Evolutionary conservation across 805 yeast genomes (phyloP).

Genomic region (Hanseniaspora jakobsenii): DNA sequence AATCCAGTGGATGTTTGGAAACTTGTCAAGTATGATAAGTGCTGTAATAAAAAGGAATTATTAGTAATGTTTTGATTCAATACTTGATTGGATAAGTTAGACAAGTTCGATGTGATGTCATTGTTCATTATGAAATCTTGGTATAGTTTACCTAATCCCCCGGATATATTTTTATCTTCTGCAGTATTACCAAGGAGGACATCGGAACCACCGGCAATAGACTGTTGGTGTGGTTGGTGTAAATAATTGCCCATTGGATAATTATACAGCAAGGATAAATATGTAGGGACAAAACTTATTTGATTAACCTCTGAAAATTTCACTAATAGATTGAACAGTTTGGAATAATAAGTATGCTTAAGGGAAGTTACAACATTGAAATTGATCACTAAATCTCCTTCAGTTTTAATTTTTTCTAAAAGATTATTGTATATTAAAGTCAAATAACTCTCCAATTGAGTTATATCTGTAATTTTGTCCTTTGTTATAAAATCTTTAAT

Average conservation of each 20-base stretch:
- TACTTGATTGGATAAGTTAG: neutral
- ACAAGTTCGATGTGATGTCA: neutral
- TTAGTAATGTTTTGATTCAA: constrained; percentile 9
- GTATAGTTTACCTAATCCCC: constrained; percentile 10
- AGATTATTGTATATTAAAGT: neutral
- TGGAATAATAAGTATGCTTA: neutral
- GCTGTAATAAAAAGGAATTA: constrained; percentile 8
- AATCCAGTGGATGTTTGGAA: constrained; percentile 13
- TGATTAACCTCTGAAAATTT: neutral
- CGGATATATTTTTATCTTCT: constrained; percentile 4
- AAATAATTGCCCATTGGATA: constrained; percentile 14
- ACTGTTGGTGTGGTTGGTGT: neutral
- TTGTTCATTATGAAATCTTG: constrained; percentile 6
- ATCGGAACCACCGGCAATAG: neutral
- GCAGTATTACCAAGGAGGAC: neutral
- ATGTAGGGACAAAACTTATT: constrained; percentile 8
- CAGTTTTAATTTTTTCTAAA: neutral
- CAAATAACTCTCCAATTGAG: neutral
- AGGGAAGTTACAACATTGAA: constrained; percentile 4
- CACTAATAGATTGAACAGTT: neutral
- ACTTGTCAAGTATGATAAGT: constrained; percentile 1
- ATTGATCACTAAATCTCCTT: neutral
- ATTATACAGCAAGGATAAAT: constrained; percentile 10
- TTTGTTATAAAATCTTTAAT: constrained; percentile 1
- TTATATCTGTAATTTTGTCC: constrained; percentile 6